Evolutionary conservation across 352 stramenopile species (phyloP).

Genomic region (Hyaloperonospora brassicae): DNA sequence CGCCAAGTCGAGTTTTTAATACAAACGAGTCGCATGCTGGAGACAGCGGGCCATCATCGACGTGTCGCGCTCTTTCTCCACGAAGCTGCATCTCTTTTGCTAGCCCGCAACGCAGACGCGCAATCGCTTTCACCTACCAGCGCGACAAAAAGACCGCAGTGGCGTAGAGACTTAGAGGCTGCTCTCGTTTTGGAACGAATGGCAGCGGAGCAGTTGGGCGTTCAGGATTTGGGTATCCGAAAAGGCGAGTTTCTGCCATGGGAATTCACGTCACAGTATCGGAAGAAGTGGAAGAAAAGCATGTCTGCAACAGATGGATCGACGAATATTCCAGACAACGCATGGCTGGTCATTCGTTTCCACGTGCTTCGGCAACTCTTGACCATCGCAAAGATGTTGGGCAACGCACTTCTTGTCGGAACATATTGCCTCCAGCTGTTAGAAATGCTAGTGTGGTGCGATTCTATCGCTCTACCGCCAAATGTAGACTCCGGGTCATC

Average conservation of each 20-base stretch:
- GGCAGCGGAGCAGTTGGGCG: slow-evolving; percentile 43
- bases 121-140: slow-evolving; percentile 25
- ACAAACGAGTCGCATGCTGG: slow-evolving; percentile 57
- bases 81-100: slow-evolving; percentile 48
- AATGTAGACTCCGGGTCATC: slow-evolving; percentile 3
- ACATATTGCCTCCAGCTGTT: slow-evolving; percentile 58
- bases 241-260: slow-evolving; percentile 17
- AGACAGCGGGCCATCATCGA: slow-evolving; percentile 47
- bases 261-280: slow-evolving; percentile 41
- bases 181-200: slow-evolving; percentile 49
- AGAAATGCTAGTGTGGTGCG: slow-evolving; percentile 55
- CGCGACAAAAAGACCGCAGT: slow-evolving; percentile 16
- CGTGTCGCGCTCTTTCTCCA: slow-evolving; percentile 68
- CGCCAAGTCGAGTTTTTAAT: slow-evolving; percentile 64
- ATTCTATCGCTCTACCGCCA: slow-evolving; percentile 25
- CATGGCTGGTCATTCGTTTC: slow-evolving; percentile 68
- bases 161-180: slow-evolving; percentile 44
- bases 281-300: slow-evolving; percentile 19
- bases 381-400: slow-evolving; percentile 47
- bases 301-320: slow-evolving; percentile 3
- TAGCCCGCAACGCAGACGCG: slow-evolving; percentile 24
- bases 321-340: slow-evolving; percentile 21
- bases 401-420: slow-evolving; percentile 42
- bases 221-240: slow-evolving; percentile 11
- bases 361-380: slow-evolving; percentile 74